These are phyloP conservation scores for Biancaea sappan DNA, from an alignment of 306 rosid species.

Conservation along the genomic window DNA sequence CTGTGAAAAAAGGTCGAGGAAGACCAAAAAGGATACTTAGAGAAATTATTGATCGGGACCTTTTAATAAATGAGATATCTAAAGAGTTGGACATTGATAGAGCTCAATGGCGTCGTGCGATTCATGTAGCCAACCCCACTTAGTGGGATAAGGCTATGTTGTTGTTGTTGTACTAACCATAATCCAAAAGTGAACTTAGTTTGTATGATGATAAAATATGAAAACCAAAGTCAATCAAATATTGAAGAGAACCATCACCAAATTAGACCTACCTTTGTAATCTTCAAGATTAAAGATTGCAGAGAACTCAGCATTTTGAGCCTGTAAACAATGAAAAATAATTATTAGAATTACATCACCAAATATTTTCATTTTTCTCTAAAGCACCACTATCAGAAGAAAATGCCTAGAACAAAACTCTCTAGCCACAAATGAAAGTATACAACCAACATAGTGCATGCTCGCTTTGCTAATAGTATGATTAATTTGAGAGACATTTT, in stretches of 20 bases:
- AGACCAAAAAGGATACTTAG: no score
- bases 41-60: no score
- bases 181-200: conserved; percentile 1
- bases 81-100: no score
- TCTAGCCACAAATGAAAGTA: not conserved
- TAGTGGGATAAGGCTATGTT: no score
- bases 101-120: no score
- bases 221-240: conserved; percentile 13
- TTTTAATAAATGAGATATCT: no score
- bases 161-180: no score
- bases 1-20: no score
- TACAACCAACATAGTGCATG: not conserved
- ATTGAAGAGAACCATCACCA: not conserved
- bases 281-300: conserved; percentile 90
- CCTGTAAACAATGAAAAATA: conserved; percentile 58
- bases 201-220: not conserved
- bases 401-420: conserved; percentile 17
- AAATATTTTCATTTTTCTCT: conserved; percentile 15
- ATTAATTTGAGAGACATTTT: conserved; percentile 4
- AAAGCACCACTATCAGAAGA: not conserved
- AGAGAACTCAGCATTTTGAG: conserved; percentile 79
- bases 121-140: no score
- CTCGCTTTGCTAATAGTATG: not conserved
- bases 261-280: conserved; percentile 65
- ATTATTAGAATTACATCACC: conserved; percentile 32